Evolutionary conservation across 176 grass and related monocot species (phyloP).

Genomic region (Phragmites australis): DNA sequence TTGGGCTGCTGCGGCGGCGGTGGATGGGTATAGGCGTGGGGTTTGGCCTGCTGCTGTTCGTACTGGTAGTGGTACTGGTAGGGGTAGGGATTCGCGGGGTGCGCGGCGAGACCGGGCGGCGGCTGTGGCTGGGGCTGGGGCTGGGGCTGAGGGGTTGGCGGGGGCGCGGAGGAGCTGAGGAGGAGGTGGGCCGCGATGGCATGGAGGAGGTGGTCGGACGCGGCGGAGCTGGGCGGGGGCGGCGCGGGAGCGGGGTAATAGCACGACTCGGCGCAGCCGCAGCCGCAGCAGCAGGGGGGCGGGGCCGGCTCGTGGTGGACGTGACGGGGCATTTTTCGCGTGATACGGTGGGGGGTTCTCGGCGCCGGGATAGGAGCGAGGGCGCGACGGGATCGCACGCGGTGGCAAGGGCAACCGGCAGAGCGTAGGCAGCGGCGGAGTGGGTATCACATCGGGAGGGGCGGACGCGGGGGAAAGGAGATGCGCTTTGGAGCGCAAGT

Average conservation of each 20-base stretch:
- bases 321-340: constrained; percentile 35
- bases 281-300: constrained; percentile 42
- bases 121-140: neutral
- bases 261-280: neutral
- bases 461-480: constrained; percentile 4
- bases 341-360: neutral
- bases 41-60: constrained; percentile 32
- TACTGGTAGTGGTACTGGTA: constrained; percentile 18
- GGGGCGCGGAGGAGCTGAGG: constrained; percentile 28
- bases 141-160: neutral
- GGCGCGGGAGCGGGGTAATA: constrained; percentile 17
- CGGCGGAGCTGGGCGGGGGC: constrained; percentile 22
- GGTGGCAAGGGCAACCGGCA: neutral
- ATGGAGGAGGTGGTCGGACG: constrained; percentile 49
- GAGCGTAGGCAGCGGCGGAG: neutral
- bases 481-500: constrained; percentile 11
- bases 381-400: constrained; percentile 20
- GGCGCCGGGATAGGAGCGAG: neutral
- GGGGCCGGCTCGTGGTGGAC: constrained; percentile 34
- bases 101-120: constrained; percentile 13
- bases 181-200: constrained; percentile 39
- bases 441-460: constrained; percentile 6
- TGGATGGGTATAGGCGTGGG: constrained; percentile 33
- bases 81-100: constrained; percentile 39
- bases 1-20: constrained; percentile 30